These are phyloP conservation scores for Scheffersomyces parashehatae DNA, from an alignment of 1,139 yeast genomes.

Conservation along the genomic window DNA sequence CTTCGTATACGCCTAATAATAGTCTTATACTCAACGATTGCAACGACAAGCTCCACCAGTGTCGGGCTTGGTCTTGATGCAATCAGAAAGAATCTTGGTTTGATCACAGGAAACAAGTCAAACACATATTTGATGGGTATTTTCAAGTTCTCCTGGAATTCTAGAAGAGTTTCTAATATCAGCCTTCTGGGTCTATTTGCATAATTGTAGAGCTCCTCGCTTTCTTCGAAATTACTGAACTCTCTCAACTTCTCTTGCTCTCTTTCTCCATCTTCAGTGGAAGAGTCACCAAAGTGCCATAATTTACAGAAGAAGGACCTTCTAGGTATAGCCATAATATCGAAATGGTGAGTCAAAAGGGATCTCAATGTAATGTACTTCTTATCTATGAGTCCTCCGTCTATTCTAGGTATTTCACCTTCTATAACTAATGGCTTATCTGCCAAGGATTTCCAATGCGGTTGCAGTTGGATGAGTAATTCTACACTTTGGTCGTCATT, in stretches of 20 bases:
- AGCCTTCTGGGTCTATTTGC: slow-evolving; percentile 91
- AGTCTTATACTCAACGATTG: slow-evolving; percentile 85
- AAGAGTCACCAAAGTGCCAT: slow-evolving; percentile 72
- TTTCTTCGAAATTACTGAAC: slow-evolving; percentile 69
- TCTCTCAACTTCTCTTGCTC: slow-evolving; percentile 77
- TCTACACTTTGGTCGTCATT: slow-evolving; percentile 69
- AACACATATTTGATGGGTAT: slow-evolving; percentile 75
- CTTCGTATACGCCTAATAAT: slow-evolving; percentile 70
- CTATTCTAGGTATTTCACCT: slow-evolving; percentile 30
- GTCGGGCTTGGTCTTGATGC: slow-evolving; percentile 57
- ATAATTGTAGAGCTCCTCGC: slow-evolving; percentile 82
- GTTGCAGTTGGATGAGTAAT: slow-evolving; percentile 64
- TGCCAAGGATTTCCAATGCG: slow-evolving; percentile 67
- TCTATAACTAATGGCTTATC: slow-evolving; percentile 50
- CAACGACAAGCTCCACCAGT: slow-evolving; percentile 66
- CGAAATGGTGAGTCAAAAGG: slow-evolving; percentile 77
- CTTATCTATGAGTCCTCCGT: slow-evolving; percentile 61
- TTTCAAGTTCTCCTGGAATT: slow-evolving; percentile 65
- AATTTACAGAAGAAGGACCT: slow-evolving; percentile 70
- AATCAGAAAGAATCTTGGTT: slow-evolving; percentile 82
- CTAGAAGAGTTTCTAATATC: slow-evolving; percentile 77
- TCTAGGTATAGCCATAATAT: slow-evolving; percentile 79
- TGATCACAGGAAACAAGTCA: slow-evolving; percentile 75
- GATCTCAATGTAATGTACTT: slow-evolving; percentile 60
- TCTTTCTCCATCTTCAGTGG: slow-evolving; percentile 45